phyloP scores from a whole-genome alignment of 2,329 filamentous ascomycete species.

The Xylaria polymorpha region DNA sequence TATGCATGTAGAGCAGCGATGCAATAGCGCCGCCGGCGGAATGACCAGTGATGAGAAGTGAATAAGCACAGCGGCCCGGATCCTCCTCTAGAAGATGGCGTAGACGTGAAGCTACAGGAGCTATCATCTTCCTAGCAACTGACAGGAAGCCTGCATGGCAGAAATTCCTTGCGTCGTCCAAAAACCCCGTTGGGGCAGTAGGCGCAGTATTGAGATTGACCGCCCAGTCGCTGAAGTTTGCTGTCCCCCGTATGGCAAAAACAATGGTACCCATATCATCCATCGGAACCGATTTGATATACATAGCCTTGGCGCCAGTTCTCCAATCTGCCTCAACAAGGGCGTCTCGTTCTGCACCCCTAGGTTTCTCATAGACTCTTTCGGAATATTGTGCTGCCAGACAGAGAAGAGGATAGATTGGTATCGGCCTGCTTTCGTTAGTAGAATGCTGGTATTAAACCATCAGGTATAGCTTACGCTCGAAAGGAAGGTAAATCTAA shows the following conservation, averaged over 20 bases:
- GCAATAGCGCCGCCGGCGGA: slow-evolving; percentile 88
- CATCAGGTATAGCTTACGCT: slow-evolving; percentile 61
- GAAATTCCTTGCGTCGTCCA: slow-evolving; percentile 81
- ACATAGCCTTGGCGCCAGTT: slow-evolving; percentile 84
- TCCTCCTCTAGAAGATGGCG: slow-evolving; percentile 78
- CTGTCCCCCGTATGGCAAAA: slow-evolving; percentile 84
- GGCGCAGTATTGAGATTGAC: slow-evolving; percentile 82
- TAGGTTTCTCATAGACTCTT: slow-evolving; percentile 75
- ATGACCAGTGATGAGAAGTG: slow-evolving; percentile 85
- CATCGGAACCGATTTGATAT: slow-evolving; percentile 82
- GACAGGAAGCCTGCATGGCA: slow-evolving; percentile 85
- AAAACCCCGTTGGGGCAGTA: slow-evolving; percentile 72
- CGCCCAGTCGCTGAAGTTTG: slow-evolving; percentile 86
- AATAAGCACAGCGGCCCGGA: slow-evolving; percentile 72
- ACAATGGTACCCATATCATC: slow-evolving; percentile 83
- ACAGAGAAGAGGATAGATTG: slow-evolving; percentile 81
- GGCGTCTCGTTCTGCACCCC: slow-evolving; percentile 71
- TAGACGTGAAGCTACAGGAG: slow-evolving; percentile 76
- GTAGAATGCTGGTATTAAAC: slow-evolving; percentile 20
- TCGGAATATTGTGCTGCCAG: slow-evolving; percentile 83
- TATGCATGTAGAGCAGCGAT: slow-evolving; percentile 82
- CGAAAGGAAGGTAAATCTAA: slow-evolving; percentile 73
- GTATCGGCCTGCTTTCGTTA: slow-evolving; percentile 64
- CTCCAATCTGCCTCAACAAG: slow-evolving; percentile 78
- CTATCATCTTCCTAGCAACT: slow-evolving; percentile 80